Conservation (phyloP, 2,329 filamentous ascomycete species). For the Pseudogymnoascus sp. region DNA sequence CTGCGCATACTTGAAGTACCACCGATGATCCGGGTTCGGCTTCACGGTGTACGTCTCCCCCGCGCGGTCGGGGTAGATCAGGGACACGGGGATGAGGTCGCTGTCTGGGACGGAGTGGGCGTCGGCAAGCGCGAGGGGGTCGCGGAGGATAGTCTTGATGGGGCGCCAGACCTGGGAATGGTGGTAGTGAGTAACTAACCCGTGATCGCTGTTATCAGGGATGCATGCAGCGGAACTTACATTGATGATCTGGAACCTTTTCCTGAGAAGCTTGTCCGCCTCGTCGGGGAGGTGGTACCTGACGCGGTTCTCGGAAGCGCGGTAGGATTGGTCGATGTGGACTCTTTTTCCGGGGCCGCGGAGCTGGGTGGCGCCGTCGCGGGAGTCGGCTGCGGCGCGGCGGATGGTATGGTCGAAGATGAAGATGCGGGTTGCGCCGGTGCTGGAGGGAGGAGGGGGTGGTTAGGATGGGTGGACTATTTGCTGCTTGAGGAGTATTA, state of each 20-base stretch:
- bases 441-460: conserved; percentile 25
- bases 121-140: conserved; percentile 46
- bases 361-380: conserved; percentile 31
- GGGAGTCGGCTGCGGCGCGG: conserved; percentile 37
- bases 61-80: conserved; percentile 43
- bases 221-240: conserved; percentile 22
- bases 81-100: conserved; percentile 40
- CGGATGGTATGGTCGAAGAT: conserved; percentile 84
- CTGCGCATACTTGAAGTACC: conserved; percentile 45
- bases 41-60: conserved; percentile 42
- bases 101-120: conserved; percentile 40
- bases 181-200: not conserved
- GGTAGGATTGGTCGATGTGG: conserved; percentile 72
- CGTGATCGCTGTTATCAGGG: not conserved
- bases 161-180: conserved; percentile 35
- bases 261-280: conserved; percentile 35
- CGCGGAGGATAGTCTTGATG: conserved; percentile 41
- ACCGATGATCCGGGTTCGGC: conserved; percentile 37
- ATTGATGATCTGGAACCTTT: conserved; percentile 47
- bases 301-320: conserved; percentile 58
- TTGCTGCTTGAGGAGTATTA: not conserved
- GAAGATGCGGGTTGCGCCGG: conserved; percentile 40
- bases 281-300: conserved; percentile 49
- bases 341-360: conserved; percentile 60
- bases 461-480: conserved; percentile 40